phyloP scores from a whole-genome alignment of 805 yeast genomes.

The Spathaspora arborariae region DNA sequence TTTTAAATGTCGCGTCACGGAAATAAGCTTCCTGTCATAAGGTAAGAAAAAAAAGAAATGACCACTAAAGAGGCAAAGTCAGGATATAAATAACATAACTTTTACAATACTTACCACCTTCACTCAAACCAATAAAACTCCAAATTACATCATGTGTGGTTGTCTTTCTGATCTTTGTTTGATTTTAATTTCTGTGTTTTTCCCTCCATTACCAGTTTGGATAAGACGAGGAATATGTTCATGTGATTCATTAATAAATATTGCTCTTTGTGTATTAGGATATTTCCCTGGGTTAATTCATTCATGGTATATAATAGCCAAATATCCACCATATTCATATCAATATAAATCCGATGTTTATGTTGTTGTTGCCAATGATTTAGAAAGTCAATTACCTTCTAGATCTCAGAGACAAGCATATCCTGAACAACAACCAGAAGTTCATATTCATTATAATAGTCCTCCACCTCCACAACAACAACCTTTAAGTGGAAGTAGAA shows the following conservation, averaged over 20 bases:
- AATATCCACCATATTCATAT: slow-evolving; percentile 37
- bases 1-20: not conserved
- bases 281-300: slow-evolving; percentile 51
- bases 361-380: slow-evolving; percentile 32
- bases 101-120: not conserved
- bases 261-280: slow-evolving; percentile 43
- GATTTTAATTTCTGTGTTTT: slow-evolving; percentile 54
- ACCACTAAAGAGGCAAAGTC: not conserved
- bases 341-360: slow-evolving; percentile 23
- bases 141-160: not conserved
- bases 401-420: slow-evolving; percentile 5
- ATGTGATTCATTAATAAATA: slow-evolving; percentile 43
- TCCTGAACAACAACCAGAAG: slow-evolving; percentile 1
- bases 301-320: slow-evolving; percentile 47
- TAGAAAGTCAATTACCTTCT: slow-evolving; percentile 25
- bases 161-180: slow-evolving; percentile 53
- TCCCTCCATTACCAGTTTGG: slow-evolving; percentile 75
- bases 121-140: not conserved
- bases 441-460: not conserved
- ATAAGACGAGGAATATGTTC: slow-evolving; percentile 61
- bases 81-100: not conserved
- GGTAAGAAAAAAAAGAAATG: not conserved
- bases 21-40: not conserved
- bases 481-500: slow-evolving; percentile 3
- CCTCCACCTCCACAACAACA: slow-evolving; percentile 12